A percentile compares a stretch with the other conserved stretches of the same genome.
These are phyloP conservation scores for Phlyctochytrium bullatum DNA, from an alignment of 192 early-diverging fungal genomes.

Conservation along the genomic window DNA sequence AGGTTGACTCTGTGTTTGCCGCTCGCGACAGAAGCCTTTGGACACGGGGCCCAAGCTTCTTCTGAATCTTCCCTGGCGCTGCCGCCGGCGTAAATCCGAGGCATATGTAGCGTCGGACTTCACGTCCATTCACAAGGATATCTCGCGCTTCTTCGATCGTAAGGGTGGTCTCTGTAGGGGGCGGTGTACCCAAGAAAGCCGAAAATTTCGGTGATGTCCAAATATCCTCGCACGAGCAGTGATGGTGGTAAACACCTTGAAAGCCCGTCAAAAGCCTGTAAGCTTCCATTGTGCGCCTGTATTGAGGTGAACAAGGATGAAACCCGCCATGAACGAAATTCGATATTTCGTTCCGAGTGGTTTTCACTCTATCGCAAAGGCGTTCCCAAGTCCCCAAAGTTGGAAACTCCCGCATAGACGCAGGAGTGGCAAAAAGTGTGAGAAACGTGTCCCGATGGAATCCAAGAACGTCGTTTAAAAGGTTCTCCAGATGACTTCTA, in stretches of 20 bases:
- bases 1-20: too few species aligned
- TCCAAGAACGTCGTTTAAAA: not conserved
- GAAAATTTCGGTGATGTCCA: too few species aligned
- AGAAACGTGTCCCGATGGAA: constrained; percentile 1
- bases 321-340: not conserved
- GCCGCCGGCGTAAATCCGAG: not conserved
- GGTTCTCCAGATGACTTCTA: not conserved
- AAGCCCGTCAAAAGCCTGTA: not conserved
- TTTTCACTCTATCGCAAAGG: not conserved
- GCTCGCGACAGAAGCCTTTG: not conserved
- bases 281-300: not conserved
- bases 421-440: not conserved
- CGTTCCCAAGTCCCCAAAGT: not conserved
- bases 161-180: too few species aligned
- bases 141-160: not conserved
- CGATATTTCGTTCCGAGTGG: not conserved
- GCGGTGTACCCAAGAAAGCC: too few species aligned
- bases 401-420: not conserved
- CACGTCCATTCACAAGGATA: not conserved
- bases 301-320: not conserved
- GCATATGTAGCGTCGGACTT: not conserved
- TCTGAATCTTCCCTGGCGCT: not conserved
- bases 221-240: too few species aligned
- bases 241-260: too few species aligned
- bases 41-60: not conserved